Evolutionary conservation across 2,329 filamentous ascomycete genomes (phyloP).

Genomic region (Emergomyces orientalis): DNA sequence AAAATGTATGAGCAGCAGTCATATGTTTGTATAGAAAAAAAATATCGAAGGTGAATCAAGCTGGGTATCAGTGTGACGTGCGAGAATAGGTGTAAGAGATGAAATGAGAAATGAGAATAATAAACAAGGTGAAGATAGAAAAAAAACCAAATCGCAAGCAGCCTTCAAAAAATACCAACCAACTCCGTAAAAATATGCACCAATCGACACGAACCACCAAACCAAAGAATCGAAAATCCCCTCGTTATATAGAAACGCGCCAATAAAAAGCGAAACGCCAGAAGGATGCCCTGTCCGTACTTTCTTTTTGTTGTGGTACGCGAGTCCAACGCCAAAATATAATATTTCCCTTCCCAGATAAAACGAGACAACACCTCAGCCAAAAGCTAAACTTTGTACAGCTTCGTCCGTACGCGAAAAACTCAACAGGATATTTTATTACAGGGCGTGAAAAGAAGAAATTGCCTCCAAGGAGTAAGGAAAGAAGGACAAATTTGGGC

Average conservation of each 20-base stretch:
- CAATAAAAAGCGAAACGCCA: neutral
- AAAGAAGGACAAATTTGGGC: neutral
- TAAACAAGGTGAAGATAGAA: neutral
- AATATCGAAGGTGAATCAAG: neutral
- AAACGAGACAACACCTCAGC: neutral
- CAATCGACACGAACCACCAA: neutral
- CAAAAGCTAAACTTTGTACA: neutral
- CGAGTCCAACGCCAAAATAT: neutral
- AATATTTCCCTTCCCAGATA: neutral
- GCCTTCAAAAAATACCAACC: neutral
- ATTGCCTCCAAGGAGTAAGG: neutral
- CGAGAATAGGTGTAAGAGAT: neutral
- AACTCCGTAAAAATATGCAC: conserved; percentile 3
- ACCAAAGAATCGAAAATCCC: neutral
- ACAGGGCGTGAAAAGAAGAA: neutral
- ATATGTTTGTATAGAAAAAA: neutral
- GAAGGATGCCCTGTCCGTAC: neutral
- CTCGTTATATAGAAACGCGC: neutral
- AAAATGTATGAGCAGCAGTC: neutral
- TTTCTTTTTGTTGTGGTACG: neutral
- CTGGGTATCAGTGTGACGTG: conserved; percentile 1
- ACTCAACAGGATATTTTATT: neutral
- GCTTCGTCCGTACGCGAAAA: neutral
- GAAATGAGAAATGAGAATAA: neutral
- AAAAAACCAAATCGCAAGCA: neutral